phyloP scores from a whole-genome alignment of 306 rosid genomes.

The Delonix regia region DNA sequence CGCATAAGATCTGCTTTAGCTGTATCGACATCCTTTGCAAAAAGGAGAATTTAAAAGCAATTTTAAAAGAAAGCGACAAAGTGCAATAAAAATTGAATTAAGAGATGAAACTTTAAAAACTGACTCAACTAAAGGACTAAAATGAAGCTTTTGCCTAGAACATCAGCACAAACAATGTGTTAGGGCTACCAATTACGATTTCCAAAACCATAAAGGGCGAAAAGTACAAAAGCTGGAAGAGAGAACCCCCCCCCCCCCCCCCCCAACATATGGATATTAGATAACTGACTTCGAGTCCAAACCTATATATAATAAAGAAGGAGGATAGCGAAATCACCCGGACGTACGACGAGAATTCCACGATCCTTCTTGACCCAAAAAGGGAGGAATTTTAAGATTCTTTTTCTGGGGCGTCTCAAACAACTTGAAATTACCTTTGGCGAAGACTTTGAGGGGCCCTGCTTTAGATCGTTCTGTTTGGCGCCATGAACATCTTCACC shows the following conservation, averaged over 20 bases:
- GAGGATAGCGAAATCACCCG: neutral
- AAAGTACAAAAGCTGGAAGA: neutral
- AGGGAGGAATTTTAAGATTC: no score
- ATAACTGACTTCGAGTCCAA: neutral
- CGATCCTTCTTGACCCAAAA: no score
- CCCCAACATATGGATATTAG: neutral
- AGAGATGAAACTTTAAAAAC: no score
- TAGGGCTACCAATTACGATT: neutral
- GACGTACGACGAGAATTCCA: neutral
- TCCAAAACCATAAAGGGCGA: neutral
- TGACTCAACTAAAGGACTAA: no score
- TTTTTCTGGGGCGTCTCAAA: neutral
- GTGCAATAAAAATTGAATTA: no score
- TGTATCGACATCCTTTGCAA: no score
- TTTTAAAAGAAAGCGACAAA: no score
- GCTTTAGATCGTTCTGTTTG: conserved; percentile 10
- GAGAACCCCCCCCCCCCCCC: no score
- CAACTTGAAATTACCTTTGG: neutral
- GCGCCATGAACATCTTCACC: conserved; percentile 78
- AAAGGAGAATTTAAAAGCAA: no score
- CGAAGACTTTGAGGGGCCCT: conserved; percentile 2
- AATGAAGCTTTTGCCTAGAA: no score
- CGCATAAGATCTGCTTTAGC: no score
- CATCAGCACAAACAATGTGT: neutral
- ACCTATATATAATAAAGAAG: neutral